Evolutionary conservation across 768 basidiomycete species (phyloP).

Genomic region (Baorangia bicolor): DNA sequence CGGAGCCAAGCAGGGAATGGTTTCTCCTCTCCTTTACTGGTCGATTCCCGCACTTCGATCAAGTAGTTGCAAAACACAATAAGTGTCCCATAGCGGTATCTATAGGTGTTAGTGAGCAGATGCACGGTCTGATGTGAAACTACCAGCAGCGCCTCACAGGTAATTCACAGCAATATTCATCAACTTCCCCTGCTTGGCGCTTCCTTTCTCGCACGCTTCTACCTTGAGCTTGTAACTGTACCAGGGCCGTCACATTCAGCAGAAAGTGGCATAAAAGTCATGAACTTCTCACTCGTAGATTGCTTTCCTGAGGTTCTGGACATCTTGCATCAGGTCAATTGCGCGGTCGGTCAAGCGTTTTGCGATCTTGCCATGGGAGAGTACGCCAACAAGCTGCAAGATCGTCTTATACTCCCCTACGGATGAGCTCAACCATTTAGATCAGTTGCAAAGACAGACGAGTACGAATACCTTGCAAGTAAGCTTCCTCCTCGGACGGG

Average conservation of each 20-base stretch:
- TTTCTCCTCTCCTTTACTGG: conserved; percentile 35
- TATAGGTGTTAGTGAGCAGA: conserved; percentile 27
- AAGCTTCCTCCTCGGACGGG: conserved; percentile 84
- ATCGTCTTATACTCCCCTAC: conserved; percentile 98
- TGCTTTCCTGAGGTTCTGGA: conserved; percentile 94
- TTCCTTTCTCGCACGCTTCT: conserved; percentile 79
- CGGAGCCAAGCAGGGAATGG: conserved; percentile 83
- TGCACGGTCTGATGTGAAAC: background rate
- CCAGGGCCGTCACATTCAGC: conserved; percentile 7
- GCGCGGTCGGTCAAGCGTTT: conserved; percentile 88
- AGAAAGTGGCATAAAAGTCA: background rate
- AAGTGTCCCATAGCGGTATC: conserved; percentile 85
- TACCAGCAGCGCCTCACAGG: conserved; percentile 47
- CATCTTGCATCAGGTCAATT: conserved; percentile 92
- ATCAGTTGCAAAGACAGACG: background rate
- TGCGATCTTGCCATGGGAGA: conserved; percentile 89
- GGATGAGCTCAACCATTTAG: background rate
- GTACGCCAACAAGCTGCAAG: conserved; percentile 87
- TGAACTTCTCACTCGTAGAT: conserved; percentile 77
- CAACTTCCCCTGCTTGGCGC: conserved; percentile 72
- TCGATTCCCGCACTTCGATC: conserved; percentile 59
- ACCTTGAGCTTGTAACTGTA: conserved; percentile 87
- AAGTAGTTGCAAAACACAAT: conserved; percentile 96
- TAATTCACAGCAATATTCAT: conserved; percentile 84
- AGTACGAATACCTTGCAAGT: conserved; percentile 65